Percentiles rank a stretch among this genome's conserved stretches.
phyloP scores from a whole-genome alignment of 2,329 filamentous ascomycete species.

The Epicoccum sorghinum region DNA sequence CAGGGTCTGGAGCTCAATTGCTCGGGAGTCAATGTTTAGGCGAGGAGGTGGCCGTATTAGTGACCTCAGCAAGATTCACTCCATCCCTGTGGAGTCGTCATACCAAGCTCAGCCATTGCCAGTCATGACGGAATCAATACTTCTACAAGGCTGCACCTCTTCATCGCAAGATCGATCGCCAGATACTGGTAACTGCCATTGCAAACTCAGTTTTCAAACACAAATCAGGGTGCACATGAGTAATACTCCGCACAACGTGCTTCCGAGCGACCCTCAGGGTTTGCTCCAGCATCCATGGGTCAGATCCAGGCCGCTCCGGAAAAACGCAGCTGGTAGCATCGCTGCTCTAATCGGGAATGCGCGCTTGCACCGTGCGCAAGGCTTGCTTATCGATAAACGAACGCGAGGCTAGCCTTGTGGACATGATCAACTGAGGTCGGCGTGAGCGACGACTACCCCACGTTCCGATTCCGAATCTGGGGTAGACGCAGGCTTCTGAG shows the following conservation, averaged over 20 bases:
- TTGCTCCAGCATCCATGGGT: not conserved
- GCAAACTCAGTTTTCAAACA: no score
- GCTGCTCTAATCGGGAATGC: not conserved
- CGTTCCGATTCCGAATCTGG: slow-evolving; percentile 3
- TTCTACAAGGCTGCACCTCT: slow-evolving; percentile 1
- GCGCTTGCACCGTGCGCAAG: not conserved
- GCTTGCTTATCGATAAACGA: slow-evolving; percentile 9
- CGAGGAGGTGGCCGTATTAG: not conserved
- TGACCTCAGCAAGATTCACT: not conserved
- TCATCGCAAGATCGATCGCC: not conserved
- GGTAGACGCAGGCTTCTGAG: slow-evolving; percentile 6
- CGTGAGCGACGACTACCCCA: slow-evolving; percentile 2
- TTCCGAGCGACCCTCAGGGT: not conserved
- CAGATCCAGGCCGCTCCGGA: not conserved
- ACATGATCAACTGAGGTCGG: not conserved
- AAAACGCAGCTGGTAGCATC: not conserved
- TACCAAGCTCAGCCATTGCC: not conserved
- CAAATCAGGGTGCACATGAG: not conserved
- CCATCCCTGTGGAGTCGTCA: slow-evolving; percentile 9
- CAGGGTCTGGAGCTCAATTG: not conserved
- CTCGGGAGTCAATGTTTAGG: not conserved
- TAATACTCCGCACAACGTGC: not conserved
- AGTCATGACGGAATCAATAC: slow-evolving; percentile 14
- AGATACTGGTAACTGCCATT: not conserved
- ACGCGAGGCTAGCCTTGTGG: not conserved